Conservation (phyloP, 2,329 filamentous ascomycete species). For the Geosmithia flava region DNA sequence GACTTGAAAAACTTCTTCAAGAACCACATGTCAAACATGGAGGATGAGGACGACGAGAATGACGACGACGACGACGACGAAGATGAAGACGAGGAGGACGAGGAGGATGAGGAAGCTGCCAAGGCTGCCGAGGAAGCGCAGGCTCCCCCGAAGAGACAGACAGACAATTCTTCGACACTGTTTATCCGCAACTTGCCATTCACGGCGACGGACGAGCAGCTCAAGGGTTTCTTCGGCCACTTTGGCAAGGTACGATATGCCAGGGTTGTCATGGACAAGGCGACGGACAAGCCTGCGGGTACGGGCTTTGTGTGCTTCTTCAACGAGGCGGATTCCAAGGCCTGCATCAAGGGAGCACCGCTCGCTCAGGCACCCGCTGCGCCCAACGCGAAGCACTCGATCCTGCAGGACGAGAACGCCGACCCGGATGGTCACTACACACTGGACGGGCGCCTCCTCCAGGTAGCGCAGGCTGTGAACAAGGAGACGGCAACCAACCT, state of each 20-base stretch:
- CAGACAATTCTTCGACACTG: constrained; percentile 63
- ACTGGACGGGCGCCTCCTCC: constrained; percentile 76
- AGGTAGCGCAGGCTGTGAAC: constrained; percentile 74
- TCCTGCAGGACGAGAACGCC: constrained; percentile 74
- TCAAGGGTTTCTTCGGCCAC: constrained; percentile 75
- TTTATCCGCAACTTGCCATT: constrained; percentile 95
- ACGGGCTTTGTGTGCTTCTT: constrained; percentile 95
- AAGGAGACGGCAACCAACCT: constrained; percentile 69
- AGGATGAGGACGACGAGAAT: constrained; percentile 41
- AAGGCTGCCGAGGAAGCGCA: not conserved
- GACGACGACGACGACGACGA: constrained; percentile 29
- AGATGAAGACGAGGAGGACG: constrained; percentile 28
- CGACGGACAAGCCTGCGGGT: constrained; percentile 76
- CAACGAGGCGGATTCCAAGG: constrained; percentile 59
- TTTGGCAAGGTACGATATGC: constrained; percentile 89
- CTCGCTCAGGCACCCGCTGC: constrained; percentile 32
- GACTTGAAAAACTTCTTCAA: constrained; percentile 44
- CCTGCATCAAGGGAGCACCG: constrained; percentile 67
- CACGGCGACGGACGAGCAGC: constrained; percentile 66
- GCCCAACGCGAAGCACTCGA: constrained; percentile 63
- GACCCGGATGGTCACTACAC: constrained; percentile 82
- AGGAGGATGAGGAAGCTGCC: constrained; percentile 24
- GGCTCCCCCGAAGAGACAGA: constrained; percentile 12
- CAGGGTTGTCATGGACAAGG: constrained; percentile 75
- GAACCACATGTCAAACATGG: constrained; percentile 43